A percentile compares a stretch with the other conserved stretches of the same genome.
These are phyloP conservation scores for Pisolithus orientalis DNA, from an alignment of 768 basidiomycete species.

Conservation along the genomic window DNA sequence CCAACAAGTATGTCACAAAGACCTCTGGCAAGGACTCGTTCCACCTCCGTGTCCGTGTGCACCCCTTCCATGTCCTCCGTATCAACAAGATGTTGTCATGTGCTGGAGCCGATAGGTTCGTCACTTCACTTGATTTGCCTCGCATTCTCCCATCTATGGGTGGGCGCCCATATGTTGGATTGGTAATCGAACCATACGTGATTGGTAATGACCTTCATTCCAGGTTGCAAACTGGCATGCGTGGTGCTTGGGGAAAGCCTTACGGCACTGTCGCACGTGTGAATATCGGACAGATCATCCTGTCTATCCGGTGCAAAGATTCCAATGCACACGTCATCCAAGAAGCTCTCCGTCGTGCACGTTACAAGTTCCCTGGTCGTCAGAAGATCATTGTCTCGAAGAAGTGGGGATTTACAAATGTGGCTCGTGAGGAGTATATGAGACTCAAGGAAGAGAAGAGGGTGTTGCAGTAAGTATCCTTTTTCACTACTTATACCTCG, in stretches of 20 bases:
- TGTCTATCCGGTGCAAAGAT: conserved; percentile 90
- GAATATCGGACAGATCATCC: conserved; percentile 94
- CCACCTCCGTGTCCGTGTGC: conserved; percentile 94
- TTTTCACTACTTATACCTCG: background rate
- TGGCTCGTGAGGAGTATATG: conserved; percentile 82
- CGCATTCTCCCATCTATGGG: background rate
- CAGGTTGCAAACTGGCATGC: conserved; percentile 95
- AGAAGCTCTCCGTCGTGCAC: conserved; percentile 94
- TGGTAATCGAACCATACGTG: background rate
- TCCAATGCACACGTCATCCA: conserved; percentile 79
- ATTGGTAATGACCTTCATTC: background rate
- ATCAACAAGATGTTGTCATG: conserved; percentile 99
- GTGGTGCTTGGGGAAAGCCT: conserved; percentile 99
- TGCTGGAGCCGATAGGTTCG: conserved; percentile 94
- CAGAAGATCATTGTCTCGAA: conserved; percentile 96
- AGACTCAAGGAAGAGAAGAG: conserved; percentile 87
- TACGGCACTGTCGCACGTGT: conserved; percentile 95
- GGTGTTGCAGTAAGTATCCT: conserved; percentile 69
- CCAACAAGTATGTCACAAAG: conserved; percentile 99
- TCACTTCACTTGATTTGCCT: background rate
- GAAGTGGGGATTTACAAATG: conserved; percentile 99
- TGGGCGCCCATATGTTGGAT: background rate
- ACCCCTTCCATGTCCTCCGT: conserved; percentile 97
- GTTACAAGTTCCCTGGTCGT: conserved; percentile 99
- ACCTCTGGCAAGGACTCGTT: conserved; percentile 97